Conservation (phyloP, 2,329 filamentous ascomycete genomes). For the Nakataea oryzae region DNA sequence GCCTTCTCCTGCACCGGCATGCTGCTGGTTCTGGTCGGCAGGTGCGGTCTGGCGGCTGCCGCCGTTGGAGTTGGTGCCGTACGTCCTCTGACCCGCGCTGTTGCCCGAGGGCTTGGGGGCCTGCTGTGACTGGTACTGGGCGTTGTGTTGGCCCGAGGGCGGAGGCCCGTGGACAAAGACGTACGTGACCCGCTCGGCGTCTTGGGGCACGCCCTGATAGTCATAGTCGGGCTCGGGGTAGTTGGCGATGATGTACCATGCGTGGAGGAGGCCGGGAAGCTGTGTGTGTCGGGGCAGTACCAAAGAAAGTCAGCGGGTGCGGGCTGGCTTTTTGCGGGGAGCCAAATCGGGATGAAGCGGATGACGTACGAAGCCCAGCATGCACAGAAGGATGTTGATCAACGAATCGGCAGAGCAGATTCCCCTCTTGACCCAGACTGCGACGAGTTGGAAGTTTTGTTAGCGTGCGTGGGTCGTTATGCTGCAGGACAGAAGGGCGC, state of each 20-base stretch:
- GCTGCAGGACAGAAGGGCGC: neutral
- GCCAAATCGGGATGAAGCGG: neutral
- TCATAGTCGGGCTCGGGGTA: slow-evolving; percentile 67
- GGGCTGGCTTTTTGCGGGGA: slow-evolving; percentile 12
- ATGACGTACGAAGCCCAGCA: slow-evolving; percentile 52
- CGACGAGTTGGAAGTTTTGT: slow-evolving; percentile 11
- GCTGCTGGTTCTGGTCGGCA: slow-evolving; percentile 9
- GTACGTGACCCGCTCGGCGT: slow-evolving; percentile 57
- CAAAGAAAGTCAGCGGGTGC: neutral
- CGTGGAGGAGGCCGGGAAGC: slow-evolving; percentile 82
- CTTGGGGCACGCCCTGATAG: slow-evolving; percentile 55
- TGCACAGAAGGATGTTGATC: slow-evolving; percentile 88
- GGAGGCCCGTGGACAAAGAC: slow-evolving; percentile 55
- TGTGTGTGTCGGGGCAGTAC: slow-evolving; percentile 11
- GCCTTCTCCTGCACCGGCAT: slow-evolving; percentile 27
- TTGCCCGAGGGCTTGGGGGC: slow-evolving; percentile 20
- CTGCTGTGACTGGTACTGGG: slow-evolving; percentile 22
- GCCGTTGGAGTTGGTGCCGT: slow-evolving; percentile 29
- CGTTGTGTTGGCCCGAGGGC: slow-evolving; percentile 21
- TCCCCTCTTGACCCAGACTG: slow-evolving; percentile 94
- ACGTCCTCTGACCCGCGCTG: slow-evolving; percentile 28
- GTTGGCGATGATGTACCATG: slow-evolving; percentile 96
- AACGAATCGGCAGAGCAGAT: slow-evolving; percentile 86
- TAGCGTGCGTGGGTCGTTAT: slow-evolving; percentile 12
- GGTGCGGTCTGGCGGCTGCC: slow-evolving; percentile 6